phyloP scores from a whole-genome alignment of 1,284 basidiomycete genomes.

The Dichomitus squalens region DNA sequence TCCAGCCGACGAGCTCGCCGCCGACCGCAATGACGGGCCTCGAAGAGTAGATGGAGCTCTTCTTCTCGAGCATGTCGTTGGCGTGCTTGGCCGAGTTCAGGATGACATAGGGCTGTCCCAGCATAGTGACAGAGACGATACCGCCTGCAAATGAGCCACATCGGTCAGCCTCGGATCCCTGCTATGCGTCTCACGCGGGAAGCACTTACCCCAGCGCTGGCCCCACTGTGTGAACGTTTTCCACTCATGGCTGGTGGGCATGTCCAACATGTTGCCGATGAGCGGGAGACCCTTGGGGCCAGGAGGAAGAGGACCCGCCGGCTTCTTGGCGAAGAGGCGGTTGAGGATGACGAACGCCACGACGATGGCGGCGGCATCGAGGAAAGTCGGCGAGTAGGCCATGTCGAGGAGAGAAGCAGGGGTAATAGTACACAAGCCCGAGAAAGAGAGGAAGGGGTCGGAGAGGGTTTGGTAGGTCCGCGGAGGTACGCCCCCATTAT shows the following conservation, averaged over 20 bases:
- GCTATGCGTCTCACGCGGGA: background rate
- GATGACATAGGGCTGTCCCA: conserved; percentile 63
- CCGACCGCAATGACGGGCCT: conserved; percentile 48
- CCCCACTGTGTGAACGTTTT: conserved; percentile 33
- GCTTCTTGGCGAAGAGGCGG: conserved; percentile 17
- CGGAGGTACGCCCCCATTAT: conserved; percentile 5
- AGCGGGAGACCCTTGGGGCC: conserved; percentile 35
- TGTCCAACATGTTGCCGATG: conserved; percentile 36
- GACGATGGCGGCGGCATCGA: conserved; percentile 18
- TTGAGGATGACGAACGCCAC: conserved; percentile 18
- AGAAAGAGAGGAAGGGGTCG: conserved; percentile 1
- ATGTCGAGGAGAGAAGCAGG: background rate
- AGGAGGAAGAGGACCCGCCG: conserved; percentile 28
- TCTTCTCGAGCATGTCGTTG: conserved; percentile 65
- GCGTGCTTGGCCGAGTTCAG: conserved; percentile 58
- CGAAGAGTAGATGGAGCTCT: conserved; percentile 69
- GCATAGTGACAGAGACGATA: conserved; percentile 40
- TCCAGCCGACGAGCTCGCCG: conserved; percentile 67
- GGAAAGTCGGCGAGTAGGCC: conserved; percentile 21
- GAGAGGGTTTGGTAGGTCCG: background rate
- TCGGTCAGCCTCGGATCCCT: no score
- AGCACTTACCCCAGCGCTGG: conserved; percentile 27
- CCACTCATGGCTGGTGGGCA: conserved; percentile 33
- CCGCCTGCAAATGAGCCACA: conserved; percentile 20
- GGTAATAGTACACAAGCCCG: conserved; percentile 5